Evolutionary conservation across 2,329 filamentous ascomycete species (phyloP).

Genomic region (Tolypocladium nubicola): DNA sequence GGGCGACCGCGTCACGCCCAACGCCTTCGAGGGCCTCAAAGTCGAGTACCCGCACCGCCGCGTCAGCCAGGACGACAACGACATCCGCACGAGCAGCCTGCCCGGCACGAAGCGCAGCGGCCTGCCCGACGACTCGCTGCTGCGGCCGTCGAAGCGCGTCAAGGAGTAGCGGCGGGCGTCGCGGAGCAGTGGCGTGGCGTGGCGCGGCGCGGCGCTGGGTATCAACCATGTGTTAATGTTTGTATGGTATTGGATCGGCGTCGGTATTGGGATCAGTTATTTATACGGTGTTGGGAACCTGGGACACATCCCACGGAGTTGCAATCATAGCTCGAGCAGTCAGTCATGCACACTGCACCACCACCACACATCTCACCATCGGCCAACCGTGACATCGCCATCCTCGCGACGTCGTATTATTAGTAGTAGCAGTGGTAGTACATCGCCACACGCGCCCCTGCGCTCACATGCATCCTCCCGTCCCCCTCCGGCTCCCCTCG

Average conservation of each 20-base stretch:
- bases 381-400: neutral
- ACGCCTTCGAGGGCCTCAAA: slow-evolving; percentile 86
- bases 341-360: neutral
- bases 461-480: too few species aligned
- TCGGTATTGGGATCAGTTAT: too few species aligned
- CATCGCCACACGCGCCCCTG: neutral
- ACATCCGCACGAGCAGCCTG: slow-evolving; percentile 81
- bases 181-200: too few species aligned
- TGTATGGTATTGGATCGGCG: too few species aligned
- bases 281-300: too few species aligned
- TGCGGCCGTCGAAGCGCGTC: slow-evolving; percentile 49
- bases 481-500: neutral
- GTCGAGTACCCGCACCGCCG: slow-evolving; percentile 82
- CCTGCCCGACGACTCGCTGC: slow-evolving; percentile 68
- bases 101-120: slow-evolving; percentile 87
- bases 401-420: neutral
- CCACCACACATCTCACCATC: neutral
- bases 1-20: slow-evolving; percentile 61
- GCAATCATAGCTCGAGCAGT: too few species aligned
- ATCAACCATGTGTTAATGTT: too few species aligned
- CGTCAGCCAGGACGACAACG: slow-evolving; percentile 90
- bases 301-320: too few species aligned
- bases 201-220: too few species aligned
- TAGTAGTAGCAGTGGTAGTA: neutral
- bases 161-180: slow-evolving; percentile 43